phyloP scores from a whole-genome alignment of 2,329 filamentous ascomycete genomes.

The Cladophialophora immunda region DNA sequence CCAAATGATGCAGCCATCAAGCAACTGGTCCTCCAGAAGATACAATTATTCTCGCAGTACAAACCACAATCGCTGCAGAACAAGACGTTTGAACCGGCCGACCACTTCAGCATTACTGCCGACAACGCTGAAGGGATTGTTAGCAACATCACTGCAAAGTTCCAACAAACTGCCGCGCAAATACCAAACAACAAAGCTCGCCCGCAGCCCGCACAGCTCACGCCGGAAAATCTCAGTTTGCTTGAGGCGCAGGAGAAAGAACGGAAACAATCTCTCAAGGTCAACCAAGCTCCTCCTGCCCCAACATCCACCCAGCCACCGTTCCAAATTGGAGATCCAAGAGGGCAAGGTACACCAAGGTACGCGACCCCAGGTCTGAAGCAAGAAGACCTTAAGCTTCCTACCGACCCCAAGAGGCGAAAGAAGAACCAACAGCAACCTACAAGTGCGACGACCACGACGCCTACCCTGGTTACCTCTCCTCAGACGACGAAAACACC shows the following conservation, averaged over 20 bases:
- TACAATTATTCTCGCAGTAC: slow-evolving; percentile 57
- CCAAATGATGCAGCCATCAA: slow-evolving; percentile 48
- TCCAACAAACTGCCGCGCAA: slow-evolving; percentile 48
- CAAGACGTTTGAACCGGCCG: slow-evolving; percentile 50
- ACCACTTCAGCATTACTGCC: slow-evolving; percentile 54
- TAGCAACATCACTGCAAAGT: slow-evolving; percentile 52
- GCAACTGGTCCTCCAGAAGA: slow-evolving; percentile 45
- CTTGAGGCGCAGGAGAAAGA: slow-evolving; percentile 42
- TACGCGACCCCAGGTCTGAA: slow-evolving; percentile 62
- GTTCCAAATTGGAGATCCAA: slow-evolving; percentile 61
- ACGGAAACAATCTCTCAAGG: slow-evolving; percentile 45
- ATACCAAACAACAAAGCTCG: slow-evolving; percentile 58
- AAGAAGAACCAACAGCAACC: slow-evolving; percentile 57
- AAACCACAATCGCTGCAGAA: slow-evolving; percentile 47
- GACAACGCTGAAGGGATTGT: slow-evolving; percentile 51
- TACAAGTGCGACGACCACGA: slow-evolving; percentile 38
- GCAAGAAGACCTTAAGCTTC: slow-evolving; percentile 66
- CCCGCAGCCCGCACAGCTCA: slow-evolving; percentile 42
- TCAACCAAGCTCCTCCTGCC: slow-evolving; percentile 55
- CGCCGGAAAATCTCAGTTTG: slow-evolving; percentile 37
- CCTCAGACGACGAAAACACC: slow-evolving; percentile 52
- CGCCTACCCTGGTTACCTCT: slow-evolving; percentile 43
- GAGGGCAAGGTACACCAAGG: slow-evolving; percentile 45
- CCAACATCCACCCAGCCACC: slow-evolving; percentile 62
- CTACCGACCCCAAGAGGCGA: slow-evolving; percentile 62